A percentile compares a stretch with the other conserved stretches of the same genome.
phyloP scores from a whole-genome alignment of 2,329 filamentous ascomycete species.

The Fusarium sp. region DNA sequence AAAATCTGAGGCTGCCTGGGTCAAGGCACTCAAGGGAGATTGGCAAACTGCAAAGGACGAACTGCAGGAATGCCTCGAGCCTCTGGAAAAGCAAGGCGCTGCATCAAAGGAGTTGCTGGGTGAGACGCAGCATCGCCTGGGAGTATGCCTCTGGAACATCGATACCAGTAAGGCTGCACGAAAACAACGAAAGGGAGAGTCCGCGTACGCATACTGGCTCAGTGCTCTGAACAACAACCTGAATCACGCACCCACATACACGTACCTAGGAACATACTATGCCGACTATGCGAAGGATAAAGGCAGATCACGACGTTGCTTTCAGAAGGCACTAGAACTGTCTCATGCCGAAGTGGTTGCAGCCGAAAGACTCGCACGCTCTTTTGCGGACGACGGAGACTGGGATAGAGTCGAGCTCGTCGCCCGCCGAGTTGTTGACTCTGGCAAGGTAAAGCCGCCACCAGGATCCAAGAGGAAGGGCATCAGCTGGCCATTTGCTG shows the following conservation, averaged over 20 bases:
- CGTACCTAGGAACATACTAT: slow-evolving; percentile 90
- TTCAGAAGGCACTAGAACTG: slow-evolving; percentile 95
- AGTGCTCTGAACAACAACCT: slow-evolving; percentile 86
- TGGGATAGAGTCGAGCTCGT: slow-evolving; percentile 98
- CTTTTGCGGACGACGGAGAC: slow-evolving; percentile 89
- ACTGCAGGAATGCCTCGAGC: slow-evolving; percentile 75
- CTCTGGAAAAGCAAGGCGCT: slow-evolving; percentile 71
- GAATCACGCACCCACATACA: slow-evolving; percentile 91
- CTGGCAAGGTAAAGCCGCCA: slow-evolving; percentile 89
- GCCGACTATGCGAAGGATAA: slow-evolving; percentile 90
- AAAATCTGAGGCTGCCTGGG: slow-evolving; percentile 90
- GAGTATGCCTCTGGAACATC: slow-evolving; percentile 86
- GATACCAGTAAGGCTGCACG: slow-evolving; percentile 80
- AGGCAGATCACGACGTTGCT: slow-evolving; percentile 88
- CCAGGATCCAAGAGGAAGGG: slow-evolving; percentile 94
- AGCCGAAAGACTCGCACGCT: slow-evolving; percentile 85
- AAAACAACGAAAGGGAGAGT: slow-evolving; percentile 77
- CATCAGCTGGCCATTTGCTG: slow-evolving; percentile 95
- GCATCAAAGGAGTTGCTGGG: slow-evolving; percentile 77
- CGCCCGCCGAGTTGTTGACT: slow-evolving; percentile 89
- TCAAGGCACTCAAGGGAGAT: slow-evolving; percentile 84
- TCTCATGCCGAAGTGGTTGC: slow-evolving; percentile 88
- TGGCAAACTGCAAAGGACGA: slow-evolving; percentile 74
- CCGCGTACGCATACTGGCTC: slow-evolving; percentile 84
- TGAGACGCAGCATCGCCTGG: slow-evolving; percentile 87